phyloP scores from a whole-genome alignment of 179 eudicot species.

The Nepenthes alata region DNA sequence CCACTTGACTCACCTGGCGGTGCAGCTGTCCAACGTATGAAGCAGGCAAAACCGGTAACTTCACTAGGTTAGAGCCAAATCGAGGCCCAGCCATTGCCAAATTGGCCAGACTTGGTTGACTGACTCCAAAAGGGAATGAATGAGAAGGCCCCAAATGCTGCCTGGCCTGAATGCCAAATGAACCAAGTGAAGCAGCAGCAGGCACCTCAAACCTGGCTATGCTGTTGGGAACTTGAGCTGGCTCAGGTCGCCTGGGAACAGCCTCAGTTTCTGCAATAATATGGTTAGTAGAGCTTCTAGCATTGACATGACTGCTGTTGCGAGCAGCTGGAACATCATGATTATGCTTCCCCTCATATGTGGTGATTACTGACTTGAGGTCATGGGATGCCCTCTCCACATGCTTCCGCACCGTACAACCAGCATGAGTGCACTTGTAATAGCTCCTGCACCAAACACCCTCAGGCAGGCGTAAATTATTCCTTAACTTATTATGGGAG shows the following conservation, averaged over 20 bases:
- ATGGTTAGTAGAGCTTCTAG: constrained; percentile 9
- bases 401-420: constrained; percentile 51
- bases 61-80: constrained; percentile 17
- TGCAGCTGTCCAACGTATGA: constrained; percentile 22
- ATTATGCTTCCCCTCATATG: constrained; percentile 62
- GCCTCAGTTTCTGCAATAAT: constrained; percentile 11
- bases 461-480: too few species aligned
- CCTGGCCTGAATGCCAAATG: constrained; percentile 18
- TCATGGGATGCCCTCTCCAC: constrained; percentile 60
- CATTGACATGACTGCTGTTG: constrained; percentile 25
- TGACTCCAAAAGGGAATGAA: constrained; percentile 26
- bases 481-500: too few species aligned
- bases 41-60: constrained; percentile 14
- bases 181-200: constrained; percentile 9
- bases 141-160: constrained; percentile 21
- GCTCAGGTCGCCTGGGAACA: constrained; percentile 26
- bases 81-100: constrained; percentile 21
- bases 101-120: constrained; percentile 29
- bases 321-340: constrained; percentile 58
- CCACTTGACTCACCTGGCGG: constrained; percentile 17
- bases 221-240: constrained; percentile 21
- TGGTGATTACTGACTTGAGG: constrained; percentile 50
- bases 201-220: constrained; percentile 26
- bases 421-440: constrained; percentile 51
- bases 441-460: constrained; percentile 35